Evolutionary conservation across 2,329 filamentous ascomycete species (phyloP).

Genomic region (Paecilomyces sp.): DNA sequence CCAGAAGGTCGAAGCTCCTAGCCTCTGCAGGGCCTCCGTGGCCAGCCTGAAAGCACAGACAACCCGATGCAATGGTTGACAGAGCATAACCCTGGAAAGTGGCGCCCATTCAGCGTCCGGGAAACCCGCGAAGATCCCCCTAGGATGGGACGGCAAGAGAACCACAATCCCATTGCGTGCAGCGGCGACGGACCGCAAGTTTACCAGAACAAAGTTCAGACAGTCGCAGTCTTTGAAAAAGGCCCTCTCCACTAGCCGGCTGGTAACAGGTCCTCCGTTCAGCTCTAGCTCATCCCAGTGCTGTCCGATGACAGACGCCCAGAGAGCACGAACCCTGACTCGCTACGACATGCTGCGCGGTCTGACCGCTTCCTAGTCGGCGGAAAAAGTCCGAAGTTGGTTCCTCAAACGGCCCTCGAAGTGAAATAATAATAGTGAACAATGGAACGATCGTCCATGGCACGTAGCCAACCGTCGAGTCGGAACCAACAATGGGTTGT

Average conservation of each 20-base stretch:
- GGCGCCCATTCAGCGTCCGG: slow-evolving; percentile 1
- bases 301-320: neutral
- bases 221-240: neutral
- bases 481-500: neutral
- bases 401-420: neutral
- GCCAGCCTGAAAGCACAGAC: neutral
- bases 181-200: slow-evolving; percentile 10
- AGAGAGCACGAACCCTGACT: neutral
- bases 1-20: neutral
- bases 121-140: neutral
- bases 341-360: neutral
- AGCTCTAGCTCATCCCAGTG: neutral
- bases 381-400: neutral
- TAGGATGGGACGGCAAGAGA: neutral
- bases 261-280: neutral
- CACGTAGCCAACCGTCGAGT: neutral
- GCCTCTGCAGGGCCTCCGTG: neutral
- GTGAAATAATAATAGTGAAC: neutral
- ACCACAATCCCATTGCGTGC: slow-evolving; percentile 10
- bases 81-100: neutral
- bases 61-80: slow-evolving; percentile 1
- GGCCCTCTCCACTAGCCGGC: neutral
- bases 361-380: neutral
- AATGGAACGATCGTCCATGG: neutral
- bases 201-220: neutral